These are phyloP conservation scores for Thalassiosira livingstoniorum DNA, from an alignment of 352 stramenopile genomes.

Conservation along the genomic window DNA sequence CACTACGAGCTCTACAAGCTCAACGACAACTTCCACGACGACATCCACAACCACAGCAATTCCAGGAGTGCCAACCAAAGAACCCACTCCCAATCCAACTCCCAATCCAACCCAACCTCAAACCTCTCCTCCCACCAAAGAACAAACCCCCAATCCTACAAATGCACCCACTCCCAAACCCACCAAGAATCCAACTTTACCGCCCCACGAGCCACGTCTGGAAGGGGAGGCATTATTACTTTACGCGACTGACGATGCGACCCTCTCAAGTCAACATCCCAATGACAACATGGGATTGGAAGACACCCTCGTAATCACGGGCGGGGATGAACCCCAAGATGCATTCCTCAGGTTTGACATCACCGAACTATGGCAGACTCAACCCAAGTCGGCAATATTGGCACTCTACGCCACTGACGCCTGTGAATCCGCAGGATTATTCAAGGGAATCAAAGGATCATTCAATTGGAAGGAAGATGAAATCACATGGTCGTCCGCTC, in stretches of 20 bases:
- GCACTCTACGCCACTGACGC: background rate
- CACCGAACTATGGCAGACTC: background rate
- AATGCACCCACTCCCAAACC: background rate
- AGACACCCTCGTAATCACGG: background rate
- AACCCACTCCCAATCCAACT: background rate
- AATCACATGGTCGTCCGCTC: background rate
- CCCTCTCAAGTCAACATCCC: background rate
- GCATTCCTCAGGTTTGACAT: constrained; percentile 19
- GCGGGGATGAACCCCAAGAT: background rate
- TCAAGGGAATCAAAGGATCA: background rate
- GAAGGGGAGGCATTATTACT: constrained; percentile 9
- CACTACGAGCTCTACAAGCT: background rate
- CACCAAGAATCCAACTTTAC: background rate
- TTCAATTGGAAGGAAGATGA: constrained; percentile 10
- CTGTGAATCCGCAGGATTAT: constrained; percentile 6
- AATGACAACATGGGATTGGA: constrained; percentile 1
- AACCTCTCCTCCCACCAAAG: background rate
- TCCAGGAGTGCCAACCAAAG: background rate
- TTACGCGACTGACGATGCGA: constrained; percentile 17
- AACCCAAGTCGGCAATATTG: background rate
- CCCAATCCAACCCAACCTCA: background rate
- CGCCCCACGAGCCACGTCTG: background rate
- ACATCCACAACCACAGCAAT: background rate
- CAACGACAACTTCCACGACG: background rate
- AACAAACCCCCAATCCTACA: too few relatives aligned